Evolutionary conservation across 1,139 yeast species (phyloP).

Genomic region (Groenewaldozyma auringiensis): DNA sequence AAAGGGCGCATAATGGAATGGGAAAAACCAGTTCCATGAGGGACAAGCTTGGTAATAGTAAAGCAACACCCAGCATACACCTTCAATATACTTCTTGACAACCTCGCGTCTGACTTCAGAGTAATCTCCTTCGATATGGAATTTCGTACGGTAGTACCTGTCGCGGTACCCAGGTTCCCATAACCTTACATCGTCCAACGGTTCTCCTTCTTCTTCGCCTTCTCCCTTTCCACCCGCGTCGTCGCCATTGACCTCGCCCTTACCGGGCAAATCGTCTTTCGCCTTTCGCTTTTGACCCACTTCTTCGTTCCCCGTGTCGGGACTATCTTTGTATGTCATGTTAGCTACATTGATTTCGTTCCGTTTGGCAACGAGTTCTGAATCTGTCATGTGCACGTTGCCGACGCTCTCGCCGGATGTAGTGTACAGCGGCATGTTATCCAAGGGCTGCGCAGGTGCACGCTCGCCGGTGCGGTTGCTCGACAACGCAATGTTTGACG

Average conservation of each 20-base stretch:
- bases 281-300: neutral
- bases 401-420: conserved; percentile 62
- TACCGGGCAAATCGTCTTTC: neutral
- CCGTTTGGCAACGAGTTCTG: conserved; percentile 63
- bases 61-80: conserved; percentile 87
- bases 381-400: conserved; percentile 59
- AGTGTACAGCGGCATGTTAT: conserved; percentile 70
- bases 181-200: conserved; percentile 53
- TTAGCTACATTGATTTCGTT: conserved; percentile 67
- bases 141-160: conserved; percentile 74
- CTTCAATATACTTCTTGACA: conserved; percentile 76
- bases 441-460: conserved; percentile 66
- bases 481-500: conserved; percentile 15
- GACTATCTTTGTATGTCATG: conserved; percentile 48
- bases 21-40: conserved; percentile 98
- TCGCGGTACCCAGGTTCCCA: conserved; percentile 85
- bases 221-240: conserved; percentile 19
- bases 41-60: conserved; percentile 98
- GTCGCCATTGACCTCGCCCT: conserved; percentile 23
- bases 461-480: conserved; percentile 44
- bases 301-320: conserved; percentile 4
- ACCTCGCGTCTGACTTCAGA: conserved; percentile 53
- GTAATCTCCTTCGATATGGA: conserved; percentile 52
- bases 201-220: conserved; percentile 26
- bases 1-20: conserved; percentile 96